Evolutionary conservation across 331 rosid species (phyloP).

Genomic region (Erythrophleum ivorense): DNA sequence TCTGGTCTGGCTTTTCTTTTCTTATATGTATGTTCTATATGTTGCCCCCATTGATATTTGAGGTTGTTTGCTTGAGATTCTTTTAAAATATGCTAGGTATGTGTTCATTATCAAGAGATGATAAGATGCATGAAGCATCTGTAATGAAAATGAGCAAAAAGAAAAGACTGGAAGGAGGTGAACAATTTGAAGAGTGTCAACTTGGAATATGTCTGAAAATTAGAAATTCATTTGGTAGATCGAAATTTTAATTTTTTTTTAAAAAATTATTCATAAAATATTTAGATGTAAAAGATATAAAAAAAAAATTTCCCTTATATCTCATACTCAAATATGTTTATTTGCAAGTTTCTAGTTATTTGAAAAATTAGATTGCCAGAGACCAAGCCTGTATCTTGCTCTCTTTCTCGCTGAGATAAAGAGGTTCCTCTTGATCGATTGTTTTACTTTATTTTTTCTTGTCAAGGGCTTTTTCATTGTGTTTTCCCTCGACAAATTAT

Average conservation of each 20-base stretch:
- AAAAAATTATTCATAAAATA: no score
- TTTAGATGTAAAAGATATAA: background rate
- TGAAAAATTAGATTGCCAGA: background rate
- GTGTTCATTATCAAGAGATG: no score
- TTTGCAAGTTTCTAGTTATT: background rate
- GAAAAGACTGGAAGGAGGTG: no score
- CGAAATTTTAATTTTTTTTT: no score
- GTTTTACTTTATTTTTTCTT: background rate
- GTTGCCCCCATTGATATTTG: background rate
- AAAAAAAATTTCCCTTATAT: background rate
- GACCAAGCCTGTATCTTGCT: background rate
- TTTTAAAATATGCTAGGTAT: background rate
- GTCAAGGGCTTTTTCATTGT: background rate
- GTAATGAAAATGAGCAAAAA: background rate
- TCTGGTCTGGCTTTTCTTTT: no score
- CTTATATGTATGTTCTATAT: background rate
- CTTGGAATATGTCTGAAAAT: background rate
- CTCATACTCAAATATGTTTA: background rate
- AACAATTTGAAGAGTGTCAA: no score
- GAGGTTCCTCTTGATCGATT: no score
- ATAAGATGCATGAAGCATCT: background rate
- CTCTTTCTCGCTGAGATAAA: background rate
- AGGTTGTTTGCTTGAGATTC: background rate
- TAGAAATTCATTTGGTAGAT: background rate
- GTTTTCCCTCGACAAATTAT: background rate